Evolutionary conservation across 2,329 filamentous ascomycete genomes (phyloP).

Genomic region (Beauveria medogensis): DNA sequence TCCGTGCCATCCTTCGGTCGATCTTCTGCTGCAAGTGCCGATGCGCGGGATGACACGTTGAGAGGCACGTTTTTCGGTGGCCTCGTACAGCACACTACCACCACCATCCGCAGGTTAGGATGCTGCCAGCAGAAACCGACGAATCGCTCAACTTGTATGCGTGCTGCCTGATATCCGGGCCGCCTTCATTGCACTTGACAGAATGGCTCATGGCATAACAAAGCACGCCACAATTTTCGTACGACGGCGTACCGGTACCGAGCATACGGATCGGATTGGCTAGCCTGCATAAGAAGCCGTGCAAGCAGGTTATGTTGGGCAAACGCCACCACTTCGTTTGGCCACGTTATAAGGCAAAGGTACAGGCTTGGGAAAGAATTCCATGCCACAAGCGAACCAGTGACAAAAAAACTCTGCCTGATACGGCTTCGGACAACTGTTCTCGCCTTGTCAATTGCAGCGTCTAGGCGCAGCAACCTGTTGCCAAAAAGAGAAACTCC

Average conservation of each 20-base stretch:
- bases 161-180: neutral
- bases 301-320: neutral
- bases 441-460: neutral
- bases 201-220: neutral
- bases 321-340: neutral
- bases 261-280: neutral
- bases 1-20: neutral
- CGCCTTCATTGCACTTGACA: neutral
- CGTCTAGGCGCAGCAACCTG: neutral
- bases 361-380: neutral
- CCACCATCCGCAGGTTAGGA: neutral
- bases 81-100: slow-evolving; percentile 1
- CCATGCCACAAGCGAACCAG: neutral
- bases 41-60: slow-evolving; percentile 3
- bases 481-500: neutral
- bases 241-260: slow-evolving; percentile 3
- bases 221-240: neutral
- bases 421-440: neutral
- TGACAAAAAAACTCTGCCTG: neutral
- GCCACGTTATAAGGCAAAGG: neutral
- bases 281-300: neutral
- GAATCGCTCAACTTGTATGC: neutral
- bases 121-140: neutral
- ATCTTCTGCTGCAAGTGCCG: slow-evolving; percentile 9
- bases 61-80: slow-evolving; percentile 4